Evolutionary conservation across 2,329 filamentous ascomycete genomes (phyloP).

Genomic region (Diaporthe amygdali): DNA sequence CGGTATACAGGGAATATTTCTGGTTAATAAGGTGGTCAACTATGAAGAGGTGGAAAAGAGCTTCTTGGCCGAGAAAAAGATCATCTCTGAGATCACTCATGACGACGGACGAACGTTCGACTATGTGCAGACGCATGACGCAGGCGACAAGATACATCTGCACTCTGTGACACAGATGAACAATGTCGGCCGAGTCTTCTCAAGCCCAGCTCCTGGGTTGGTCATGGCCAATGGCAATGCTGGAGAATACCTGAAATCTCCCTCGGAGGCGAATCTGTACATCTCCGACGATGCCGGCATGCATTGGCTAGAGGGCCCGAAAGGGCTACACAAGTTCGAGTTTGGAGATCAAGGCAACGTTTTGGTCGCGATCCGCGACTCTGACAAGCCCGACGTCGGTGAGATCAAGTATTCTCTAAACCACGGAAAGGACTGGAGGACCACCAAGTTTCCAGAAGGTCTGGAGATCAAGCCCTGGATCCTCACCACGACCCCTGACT

Average conservation of each 20-base stretch:
- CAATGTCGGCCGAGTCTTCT: constrained; percentile 88
- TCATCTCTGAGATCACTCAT: constrained; percentile 87
- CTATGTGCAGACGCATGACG: constrained; percentile 64
- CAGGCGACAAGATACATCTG: constrained; percentile 74
- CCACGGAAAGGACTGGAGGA: constrained; percentile 85
- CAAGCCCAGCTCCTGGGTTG: constrained; percentile 89
- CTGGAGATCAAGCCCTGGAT: constrained; percentile 73
- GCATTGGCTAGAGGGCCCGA: constrained; percentile 77
- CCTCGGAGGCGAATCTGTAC: constrained; percentile 78
- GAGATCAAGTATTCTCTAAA: constrained; percentile 80
- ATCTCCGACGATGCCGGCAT: constrained; percentile 91
- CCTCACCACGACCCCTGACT: constrained; percentile 89
- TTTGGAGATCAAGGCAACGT: constrained; percentile 94
- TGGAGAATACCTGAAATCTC: constrained; percentile 73
- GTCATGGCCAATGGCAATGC: constrained; percentile 95
- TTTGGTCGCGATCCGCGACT: constrained; percentile 81
- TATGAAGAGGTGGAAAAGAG: constrained; percentile 72
- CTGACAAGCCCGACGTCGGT: constrained; percentile 62
- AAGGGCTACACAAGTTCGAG: constrained; percentile 92
- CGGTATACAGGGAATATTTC: constrained; percentile 88
- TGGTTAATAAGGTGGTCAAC: constrained; percentile 91
- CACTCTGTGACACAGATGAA: constrained; percentile 88
- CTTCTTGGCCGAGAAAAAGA: constrained; percentile 62
- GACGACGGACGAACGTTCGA: constrained; percentile 92
- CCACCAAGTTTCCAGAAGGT: constrained; percentile 68